Percentiles rank a stretch among this genome's conserved stretches.
Conservation (phyloP, 768 basidiomycete species). For the Boletus pseudo-olivaceus region DNA sequence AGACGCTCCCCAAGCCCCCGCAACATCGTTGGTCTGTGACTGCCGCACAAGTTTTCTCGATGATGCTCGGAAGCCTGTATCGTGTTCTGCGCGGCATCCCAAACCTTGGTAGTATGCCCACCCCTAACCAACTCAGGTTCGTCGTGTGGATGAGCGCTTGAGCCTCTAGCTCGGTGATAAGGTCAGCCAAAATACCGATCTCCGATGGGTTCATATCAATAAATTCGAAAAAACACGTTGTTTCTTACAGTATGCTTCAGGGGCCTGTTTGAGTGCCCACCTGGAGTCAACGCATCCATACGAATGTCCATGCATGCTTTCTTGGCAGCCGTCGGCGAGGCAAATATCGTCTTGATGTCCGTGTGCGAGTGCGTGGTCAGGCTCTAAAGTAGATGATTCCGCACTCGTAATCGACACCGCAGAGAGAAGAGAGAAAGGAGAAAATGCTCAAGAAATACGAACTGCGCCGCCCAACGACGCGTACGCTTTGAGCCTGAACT, state of each 20-base stretch:
- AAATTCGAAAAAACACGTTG: not conserved
- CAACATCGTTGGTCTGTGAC: slow-evolving; percentile 20
- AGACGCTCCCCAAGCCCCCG: slow-evolving; percentile 15
- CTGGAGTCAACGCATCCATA: slow-evolving; percentile 42
- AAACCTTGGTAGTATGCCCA: slow-evolving; percentile 31
- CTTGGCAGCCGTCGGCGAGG: slow-evolving; percentile 33
- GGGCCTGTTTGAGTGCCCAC: slow-evolving; percentile 55
- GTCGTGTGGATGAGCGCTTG: slow-evolving; percentile 38
- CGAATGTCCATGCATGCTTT: slow-evolving; percentile 44
- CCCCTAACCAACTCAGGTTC: slow-evolving; percentile 28
- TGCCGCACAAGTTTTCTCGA: slow-evolving; percentile 19
- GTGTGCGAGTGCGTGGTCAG: not conserved
- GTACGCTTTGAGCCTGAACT: slow-evolving; percentile 2
- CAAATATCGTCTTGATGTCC: slow-evolving; percentile 30
- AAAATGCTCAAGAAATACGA: slow-evolving; percentile 27
- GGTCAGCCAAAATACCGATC: slow-evolving; percentile 50
- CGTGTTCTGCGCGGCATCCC: slow-evolving; percentile 41
- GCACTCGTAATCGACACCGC: not conserved
- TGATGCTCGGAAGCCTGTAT: slow-evolving; percentile 31
- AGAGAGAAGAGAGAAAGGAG: not conserved
- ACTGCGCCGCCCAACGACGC: slow-evolving; percentile 36
- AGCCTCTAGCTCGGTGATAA: slow-evolving; percentile 48
- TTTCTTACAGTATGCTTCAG: slow-evolving; percentile 46
- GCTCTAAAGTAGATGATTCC: not conserved
- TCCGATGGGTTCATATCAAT: slow-evolving; percentile 15